Percentiles rank a stretch among this genome's conserved stretches.
phyloP scores from a whole-genome alignment of 192 early-diverging fungal genomes.

The Umbelopsis sp. region DNA sequence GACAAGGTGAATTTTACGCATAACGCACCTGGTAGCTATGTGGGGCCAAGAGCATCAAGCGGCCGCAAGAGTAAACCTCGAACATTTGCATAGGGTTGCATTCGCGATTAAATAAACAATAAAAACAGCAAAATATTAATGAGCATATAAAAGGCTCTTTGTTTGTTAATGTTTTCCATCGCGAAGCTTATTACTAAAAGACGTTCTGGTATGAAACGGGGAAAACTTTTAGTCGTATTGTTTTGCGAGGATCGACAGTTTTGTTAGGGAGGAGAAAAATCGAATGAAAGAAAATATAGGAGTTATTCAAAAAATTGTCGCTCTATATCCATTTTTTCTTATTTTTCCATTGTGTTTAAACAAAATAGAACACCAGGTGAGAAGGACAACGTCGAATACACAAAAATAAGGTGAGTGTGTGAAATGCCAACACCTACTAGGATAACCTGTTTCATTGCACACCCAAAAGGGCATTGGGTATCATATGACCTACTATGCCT shows the following conservation, averaged over 20 bases:
- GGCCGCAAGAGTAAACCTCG: slow-evolving; percentile 1
- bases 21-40: slow-evolving; percentile 8
- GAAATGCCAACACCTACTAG: neutral
- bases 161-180: too few species aligned
- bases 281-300: too few species aligned
- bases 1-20: slow-evolving; percentile 57
- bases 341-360: too few species aligned
- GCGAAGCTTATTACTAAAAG: neutral
- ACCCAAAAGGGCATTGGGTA: neutral
- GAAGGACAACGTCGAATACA: too few species aligned
- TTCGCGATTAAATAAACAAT: neutral
- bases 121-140: neutral
- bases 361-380: too few species aligned
- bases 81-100: neutral
- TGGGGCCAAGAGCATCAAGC: neutral
- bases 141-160: too few species aligned
- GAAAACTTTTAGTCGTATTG: neutral
- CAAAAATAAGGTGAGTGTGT: too few species aligned
- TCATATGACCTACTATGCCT: neutral
- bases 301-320: too few species aligned
- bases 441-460: neutral
- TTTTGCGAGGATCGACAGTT: neutral
- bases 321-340: too few species aligned
- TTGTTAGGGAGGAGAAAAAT: neutral
- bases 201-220: neutral